These are phyloP conservation scores for Amylocarpus encephaloides DNA, from an alignment of 2,329 filamentous ascomycete genomes.

Conservation along the genomic window DNA sequence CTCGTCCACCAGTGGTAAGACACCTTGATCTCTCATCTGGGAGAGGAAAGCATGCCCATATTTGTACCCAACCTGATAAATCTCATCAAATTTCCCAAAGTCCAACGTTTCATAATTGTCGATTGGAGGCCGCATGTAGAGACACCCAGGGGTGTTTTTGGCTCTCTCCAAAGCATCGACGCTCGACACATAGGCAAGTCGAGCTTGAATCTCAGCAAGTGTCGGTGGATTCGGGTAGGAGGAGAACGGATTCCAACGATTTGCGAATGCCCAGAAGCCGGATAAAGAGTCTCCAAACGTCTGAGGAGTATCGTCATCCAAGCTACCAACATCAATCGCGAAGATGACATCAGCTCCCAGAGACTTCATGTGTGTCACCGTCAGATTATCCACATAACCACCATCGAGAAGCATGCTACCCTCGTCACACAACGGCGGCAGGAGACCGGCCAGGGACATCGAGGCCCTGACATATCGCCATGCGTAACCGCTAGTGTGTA, in stretches of 20 bases:
- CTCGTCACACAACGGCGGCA: slow-evolving; percentile 93
- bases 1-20: slow-evolving; percentile 63
- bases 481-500: slow-evolving; percentile 92
- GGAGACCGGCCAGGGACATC: slow-evolving; percentile 88
- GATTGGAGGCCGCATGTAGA: slow-evolving; percentile 95
- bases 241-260: slow-evolving; percentile 96
- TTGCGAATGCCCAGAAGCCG: slow-evolving; percentile 89
- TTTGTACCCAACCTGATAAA: slow-evolving; percentile 81
- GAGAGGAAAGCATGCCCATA: slow-evolving; percentile 78
- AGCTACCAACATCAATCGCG: slow-evolving; percentile 85
- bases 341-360: slow-evolving; percentile 92
- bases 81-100: slow-evolving; percentile 96
- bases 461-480: slow-evolving; percentile 96
- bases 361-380: slow-evolving; percentile 93
- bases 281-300: slow-evolving; percentile 90
- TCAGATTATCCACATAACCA: slow-evolving; percentile 95
- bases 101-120: slow-evolving; percentile 91
- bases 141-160: slow-evolving; percentile 82
- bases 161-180: slow-evolving; percentile 92
- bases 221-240: slow-evolving; percentile 86
- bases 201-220: slow-evolving; percentile 88
- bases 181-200: slow-evolving; percentile 89
- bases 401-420: slow-evolving; percentile 95
- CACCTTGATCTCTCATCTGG: slow-evolving; percentile 69
- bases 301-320: slow-evolving; percentile 90